Evolutionary conservation across 768 basidiomycete species (phyloP).

Genomic region (Cubamyces sp.): DNA sequence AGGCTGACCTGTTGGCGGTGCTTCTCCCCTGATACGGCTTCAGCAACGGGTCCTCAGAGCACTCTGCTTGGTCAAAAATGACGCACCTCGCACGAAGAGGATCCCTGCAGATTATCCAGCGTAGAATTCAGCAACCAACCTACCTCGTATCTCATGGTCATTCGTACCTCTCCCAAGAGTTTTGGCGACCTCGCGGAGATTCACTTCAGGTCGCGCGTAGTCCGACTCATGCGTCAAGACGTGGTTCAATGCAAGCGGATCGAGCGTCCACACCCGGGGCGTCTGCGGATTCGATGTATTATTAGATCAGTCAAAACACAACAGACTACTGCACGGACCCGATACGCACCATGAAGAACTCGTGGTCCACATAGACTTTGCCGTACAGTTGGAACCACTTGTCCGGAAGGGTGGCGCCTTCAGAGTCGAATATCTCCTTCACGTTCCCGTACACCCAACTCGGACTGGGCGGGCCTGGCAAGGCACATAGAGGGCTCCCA

Average conservation of each 20-base stretch:
- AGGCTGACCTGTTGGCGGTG: constrained; percentile 45
- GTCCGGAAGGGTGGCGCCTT: constrained; percentile 39
- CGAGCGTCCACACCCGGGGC: constrained; percentile 36
- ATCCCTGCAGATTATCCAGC: background rate
- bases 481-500: constrained; percentile 40
- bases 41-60: background rate
- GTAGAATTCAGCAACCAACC: no score
- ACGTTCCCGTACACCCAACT: constrained; percentile 56
- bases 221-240: constrained; percentile 57
- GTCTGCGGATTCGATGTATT: background rate
- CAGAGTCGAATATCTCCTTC: constrained; percentile 47
- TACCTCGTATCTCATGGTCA: background rate
- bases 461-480: constrained; percentile 53
- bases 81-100: constrained; percentile 9
- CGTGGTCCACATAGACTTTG: constrained; percentile 45
- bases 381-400: constrained; percentile 57
- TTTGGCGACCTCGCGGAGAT: constrained; percentile 41
- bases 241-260: constrained; percentile 65
- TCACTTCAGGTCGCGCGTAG: constrained; percentile 57
- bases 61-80: background rate
- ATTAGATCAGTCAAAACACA: no score
- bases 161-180: constrained; percentile 45
- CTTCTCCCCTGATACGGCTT: constrained; percentile 29
- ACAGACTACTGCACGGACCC: no score
- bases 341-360: constrained; percentile 46